Evolutionary conservation across 768 basidiomycete species (phyloP).

Genomic region (Mycena olivaceomarginata): DNA sequence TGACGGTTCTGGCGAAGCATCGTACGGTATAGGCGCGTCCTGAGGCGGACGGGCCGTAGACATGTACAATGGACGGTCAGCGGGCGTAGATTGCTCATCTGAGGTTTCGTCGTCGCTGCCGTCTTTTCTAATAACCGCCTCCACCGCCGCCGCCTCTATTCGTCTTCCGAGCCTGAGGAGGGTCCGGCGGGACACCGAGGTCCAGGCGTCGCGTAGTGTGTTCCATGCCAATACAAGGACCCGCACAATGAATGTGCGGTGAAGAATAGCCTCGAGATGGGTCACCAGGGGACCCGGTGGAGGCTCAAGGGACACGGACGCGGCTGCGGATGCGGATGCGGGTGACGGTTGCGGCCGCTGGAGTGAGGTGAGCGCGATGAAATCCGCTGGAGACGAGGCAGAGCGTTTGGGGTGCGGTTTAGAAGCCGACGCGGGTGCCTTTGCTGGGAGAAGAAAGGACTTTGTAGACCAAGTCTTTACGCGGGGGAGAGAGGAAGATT

Average conservation of each 20-base stretch:
- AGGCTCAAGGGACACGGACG: conserved; percentile 51
- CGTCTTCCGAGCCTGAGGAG: conserved; percentile 17
- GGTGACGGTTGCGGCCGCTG: conserved; percentile 48
- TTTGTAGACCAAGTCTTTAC: conserved; percentile 76
- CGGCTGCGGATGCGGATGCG: conserved; percentile 45
- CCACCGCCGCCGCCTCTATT: conserved; percentile 40
- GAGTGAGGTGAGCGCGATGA: conserved; percentile 61
- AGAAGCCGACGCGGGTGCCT: conserved; percentile 52
- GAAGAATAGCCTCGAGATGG: conserved; percentile 65
- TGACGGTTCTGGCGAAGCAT: conserved; percentile 11
- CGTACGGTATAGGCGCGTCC: conserved; percentile 29
- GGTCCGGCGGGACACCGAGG: conserved; percentile 59
- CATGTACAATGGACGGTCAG: conserved; percentile 50
- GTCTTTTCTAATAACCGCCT: conserved; percentile 41
- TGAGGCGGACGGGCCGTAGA: conserved; percentile 39
- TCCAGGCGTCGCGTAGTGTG: conserved; percentile 77
- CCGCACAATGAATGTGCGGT: conserved; percentile 83
- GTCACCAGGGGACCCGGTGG: conserved; percentile 56
- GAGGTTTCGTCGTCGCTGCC: conserved; percentile 44
- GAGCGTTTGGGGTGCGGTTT: conserved; percentile 70
- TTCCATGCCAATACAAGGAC: conserved; percentile 83
- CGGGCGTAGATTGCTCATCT: conserved; percentile 38
- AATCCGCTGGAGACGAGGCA: conserved; percentile 77
- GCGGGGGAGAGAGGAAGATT: conserved; percentile 63
- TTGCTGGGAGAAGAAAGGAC: conserved; percentile 65